Evolutionary conservation across 169 alveolate species (phyloP).

Genomic region (Eimeria sp.): DNA sequence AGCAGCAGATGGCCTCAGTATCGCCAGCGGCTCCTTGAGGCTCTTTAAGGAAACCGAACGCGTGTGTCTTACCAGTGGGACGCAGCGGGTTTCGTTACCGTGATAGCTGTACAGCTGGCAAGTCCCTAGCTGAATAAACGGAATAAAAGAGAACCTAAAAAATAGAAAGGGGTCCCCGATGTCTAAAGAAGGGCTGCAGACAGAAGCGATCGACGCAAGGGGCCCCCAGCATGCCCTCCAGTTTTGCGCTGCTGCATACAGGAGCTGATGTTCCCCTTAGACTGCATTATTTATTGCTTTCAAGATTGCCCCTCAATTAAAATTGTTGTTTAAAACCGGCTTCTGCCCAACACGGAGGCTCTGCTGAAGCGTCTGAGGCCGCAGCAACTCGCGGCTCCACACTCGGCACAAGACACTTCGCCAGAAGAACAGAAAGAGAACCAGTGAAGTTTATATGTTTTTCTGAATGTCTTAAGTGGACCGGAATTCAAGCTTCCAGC

Average conservation of each 20-base stretch:
- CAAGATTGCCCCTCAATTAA: neutral
- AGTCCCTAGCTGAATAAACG: neutral
- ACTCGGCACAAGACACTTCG: no score
- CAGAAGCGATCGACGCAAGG: constrained; percentile 5
- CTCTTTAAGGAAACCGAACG: neutral
- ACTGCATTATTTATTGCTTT: neutral
- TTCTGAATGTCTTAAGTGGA: no score
- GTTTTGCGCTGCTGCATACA: neutral
- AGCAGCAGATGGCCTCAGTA: neutral
- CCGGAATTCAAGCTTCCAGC: no score
- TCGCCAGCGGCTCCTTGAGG: neutral
- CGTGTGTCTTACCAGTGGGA: neutral
- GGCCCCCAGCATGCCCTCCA: neutral
- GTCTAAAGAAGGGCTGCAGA: neutral
- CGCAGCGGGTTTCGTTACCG: neutral
- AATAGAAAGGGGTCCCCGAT: neutral
- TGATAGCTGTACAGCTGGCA: neutral
- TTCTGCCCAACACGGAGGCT: no score
- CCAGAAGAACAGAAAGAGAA: no score
- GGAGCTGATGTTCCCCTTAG: no score
- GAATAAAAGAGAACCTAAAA: no score
- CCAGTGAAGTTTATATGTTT: no score
- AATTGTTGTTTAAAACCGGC: no score
- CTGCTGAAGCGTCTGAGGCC: no score
- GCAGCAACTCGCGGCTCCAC: no score